Evolutionary conservation across 179 eudicot species (phyloP), one percentile per base, ranked within the genome.

Genomic region (Beta corolliflora): DNA sequence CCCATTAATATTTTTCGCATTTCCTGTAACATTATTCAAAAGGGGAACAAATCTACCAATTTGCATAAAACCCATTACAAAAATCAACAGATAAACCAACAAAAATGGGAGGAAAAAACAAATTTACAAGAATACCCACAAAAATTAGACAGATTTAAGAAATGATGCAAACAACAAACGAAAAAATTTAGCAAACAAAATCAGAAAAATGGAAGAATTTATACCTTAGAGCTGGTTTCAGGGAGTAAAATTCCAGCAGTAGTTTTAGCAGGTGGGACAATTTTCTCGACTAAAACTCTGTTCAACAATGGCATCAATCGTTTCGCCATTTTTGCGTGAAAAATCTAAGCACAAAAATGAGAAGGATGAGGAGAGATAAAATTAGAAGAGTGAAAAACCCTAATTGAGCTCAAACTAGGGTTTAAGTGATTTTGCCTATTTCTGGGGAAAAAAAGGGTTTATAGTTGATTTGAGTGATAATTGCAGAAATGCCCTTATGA

Each of bases 191-290:
- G 14, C 8, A 59, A 69, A 29, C 19, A 53, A 14, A 8, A 31
- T 46, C 7, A 14, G 52, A 65, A 19, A 58, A 29, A 4, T 11
- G 46, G 14, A 10, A 60, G 9, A 15, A 21, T 4, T 65, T 58
- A 53, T 68, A 91, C 97, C 93, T 92, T 92, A 77, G 84, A 14
- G 60, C 89, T 83, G 71, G 86, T 77, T 69, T 91, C 97, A 7
- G 97, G 97, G 73, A 92, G 97, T 52, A 92, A 88, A 82, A 92
- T 92, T 0, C 97, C 94, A 50, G 92, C 87, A 7, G 79, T 72
- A 85, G 97, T 93, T 73, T 93, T 93, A 67, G 94, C 75, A 3
- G 97, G 97, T 72, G 89, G 85, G 7, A 88, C 81, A 41, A 91
- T 85, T 70, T 91, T 93, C 90, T 93, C 97, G 8, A 93, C 85